phyloP scores from a whole-genome alignment of 257 asterid species.

The Oldenlandia corymbosa region DNA sequence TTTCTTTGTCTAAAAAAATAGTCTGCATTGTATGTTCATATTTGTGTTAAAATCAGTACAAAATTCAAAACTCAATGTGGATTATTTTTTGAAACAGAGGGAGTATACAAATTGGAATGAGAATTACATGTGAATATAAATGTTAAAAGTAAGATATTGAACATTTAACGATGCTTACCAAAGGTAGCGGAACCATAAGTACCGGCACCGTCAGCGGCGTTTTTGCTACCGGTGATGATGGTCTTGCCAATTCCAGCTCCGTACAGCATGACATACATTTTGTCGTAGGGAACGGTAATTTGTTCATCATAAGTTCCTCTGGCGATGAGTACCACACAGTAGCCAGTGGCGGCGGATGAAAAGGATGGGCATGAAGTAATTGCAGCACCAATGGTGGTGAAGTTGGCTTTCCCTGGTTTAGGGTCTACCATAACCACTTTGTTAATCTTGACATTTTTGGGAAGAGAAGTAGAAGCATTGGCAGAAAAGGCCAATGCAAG shows the following conservation, averaged over 20 bases:
- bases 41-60: too few relatives aligned
- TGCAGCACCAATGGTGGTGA: conserved; percentile 47
- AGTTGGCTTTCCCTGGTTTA: conserved; percentile 46
- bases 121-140: too few relatives aligned
- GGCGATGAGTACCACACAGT: conserved; percentile 41
- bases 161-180: conserved; percentile 28
- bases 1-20: too few relatives aligned
- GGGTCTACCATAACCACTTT: conserved; percentile 43
- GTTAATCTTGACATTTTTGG: conserved; percentile 22
- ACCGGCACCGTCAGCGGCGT: conserved; percentile 62
- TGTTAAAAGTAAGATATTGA: too few relatives aligned
- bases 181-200: conserved; percentile 61
- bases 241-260: conserved; percentile 72
- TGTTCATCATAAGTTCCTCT: conserved; percentile 62
- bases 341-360: conserved; percentile 36
- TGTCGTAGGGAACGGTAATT: conserved; percentile 38
- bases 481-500: background rate
- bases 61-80: too few relatives aligned
- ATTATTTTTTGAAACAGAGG: too few relatives aligned
- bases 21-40: too few relatives aligned
- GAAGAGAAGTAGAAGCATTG: background rate
- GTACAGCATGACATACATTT: conserved; percentile 52
- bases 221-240: conserved; percentile 52
- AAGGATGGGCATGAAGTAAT: conserved; percentile 44
- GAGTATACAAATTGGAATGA: too few relatives aligned